Percentiles rank a stretch among this genome's conserved stretches.
These are phyloP conservation scores for Crataegus laevigata DNA, from an alignment of 306 rosid species.

Conservation along the genomic window DNA sequence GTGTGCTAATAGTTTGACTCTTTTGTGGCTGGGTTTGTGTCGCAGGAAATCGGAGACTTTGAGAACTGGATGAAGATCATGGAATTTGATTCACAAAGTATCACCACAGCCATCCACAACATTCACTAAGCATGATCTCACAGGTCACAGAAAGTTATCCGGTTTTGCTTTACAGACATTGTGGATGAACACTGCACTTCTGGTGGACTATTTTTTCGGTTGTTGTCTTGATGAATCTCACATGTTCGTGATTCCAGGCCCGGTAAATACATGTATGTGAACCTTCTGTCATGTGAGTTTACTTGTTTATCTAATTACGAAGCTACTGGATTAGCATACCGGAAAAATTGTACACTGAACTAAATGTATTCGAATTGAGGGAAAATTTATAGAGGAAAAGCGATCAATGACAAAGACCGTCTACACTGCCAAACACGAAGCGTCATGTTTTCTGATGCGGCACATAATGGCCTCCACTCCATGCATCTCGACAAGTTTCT, in stretches of 20 bases:
- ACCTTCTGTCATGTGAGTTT: no score
- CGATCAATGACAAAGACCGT: neutral
- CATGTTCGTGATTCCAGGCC: no score
- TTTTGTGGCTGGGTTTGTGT: neutral
- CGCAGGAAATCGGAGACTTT: slow-evolving; percentile 17
- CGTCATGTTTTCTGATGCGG: neutral
- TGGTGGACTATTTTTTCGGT: neutral
- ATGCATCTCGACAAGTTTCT: neutral
- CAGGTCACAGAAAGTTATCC: neutral
- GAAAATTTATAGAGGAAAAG: no score
- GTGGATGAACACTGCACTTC: neutral
- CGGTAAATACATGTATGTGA: no score
- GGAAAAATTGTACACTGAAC: no score
- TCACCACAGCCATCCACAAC: slow-evolving; percentile 9
- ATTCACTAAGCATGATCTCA: slow-evolving; percentile 2
- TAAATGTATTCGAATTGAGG: no score
- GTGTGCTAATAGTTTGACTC: neutral
- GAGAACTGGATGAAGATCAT: slow-evolving; percentile 31
- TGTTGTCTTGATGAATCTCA: neutral
- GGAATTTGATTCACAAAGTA: slow-evolving; percentile 19
- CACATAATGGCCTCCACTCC: neutral
- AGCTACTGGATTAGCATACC: no score
- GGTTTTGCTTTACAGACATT: neutral
- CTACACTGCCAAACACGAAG: neutral
- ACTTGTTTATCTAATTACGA: no score